phyloP scores from a whole-genome alignment of 2,329 filamentous ascomycete species.

The Trichoderma koningii region DNA sequence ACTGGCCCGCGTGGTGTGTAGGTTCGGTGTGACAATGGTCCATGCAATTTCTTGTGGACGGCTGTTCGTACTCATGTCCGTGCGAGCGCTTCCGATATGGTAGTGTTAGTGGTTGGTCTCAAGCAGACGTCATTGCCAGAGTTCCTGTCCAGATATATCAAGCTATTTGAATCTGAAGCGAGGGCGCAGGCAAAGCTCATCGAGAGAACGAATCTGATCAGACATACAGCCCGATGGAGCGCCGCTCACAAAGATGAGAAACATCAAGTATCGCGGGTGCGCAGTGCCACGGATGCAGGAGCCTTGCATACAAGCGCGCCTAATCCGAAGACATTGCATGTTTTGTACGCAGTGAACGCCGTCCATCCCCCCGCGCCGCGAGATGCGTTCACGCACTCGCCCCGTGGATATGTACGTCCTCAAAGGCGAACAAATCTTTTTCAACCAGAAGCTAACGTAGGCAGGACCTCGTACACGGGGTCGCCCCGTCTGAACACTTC shows the following conservation, averaged over 20 bases:
- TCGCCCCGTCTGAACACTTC: background rate
- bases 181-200: background rate
- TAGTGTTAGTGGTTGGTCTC: background rate
- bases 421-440: background rate
- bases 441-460: background rate
- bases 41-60: background rate
- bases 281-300: background rate
- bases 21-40: conserved; percentile 8
- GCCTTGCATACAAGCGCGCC: background rate
- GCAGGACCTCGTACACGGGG: background rate
- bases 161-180: background rate
- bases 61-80: conserved; percentile 6
- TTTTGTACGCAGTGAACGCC: background rate
- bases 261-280: background rate
- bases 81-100: conserved; percentile 5
- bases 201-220: background rate
- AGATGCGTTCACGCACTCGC: background rate
- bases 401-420: background rate
- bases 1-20: conserved; percentile 25
- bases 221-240: background rate
- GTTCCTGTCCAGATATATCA: background rate
- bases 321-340: background rate
- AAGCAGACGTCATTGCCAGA: background rate
- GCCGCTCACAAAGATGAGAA: background rate
- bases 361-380: background rate